phyloP scores from a whole-genome alignment of 345 rosid species.

The Hibiscus trionum region DNA sequence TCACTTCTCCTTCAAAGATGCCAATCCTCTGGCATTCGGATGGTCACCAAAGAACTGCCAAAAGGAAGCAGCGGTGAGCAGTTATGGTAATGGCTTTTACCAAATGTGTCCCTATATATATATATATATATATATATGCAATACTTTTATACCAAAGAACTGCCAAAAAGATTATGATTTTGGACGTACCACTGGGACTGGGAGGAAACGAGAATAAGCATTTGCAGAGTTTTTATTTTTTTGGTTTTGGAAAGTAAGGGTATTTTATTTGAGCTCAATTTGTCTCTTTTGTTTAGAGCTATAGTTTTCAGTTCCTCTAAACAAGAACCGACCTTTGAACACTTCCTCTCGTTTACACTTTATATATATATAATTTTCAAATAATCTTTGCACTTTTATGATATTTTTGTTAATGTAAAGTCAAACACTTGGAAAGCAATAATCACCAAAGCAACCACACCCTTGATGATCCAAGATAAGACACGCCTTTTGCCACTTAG shows the following conservation, averaged over 20 bases:
- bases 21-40: slow-evolving; percentile 5
- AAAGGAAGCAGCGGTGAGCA: not conserved
- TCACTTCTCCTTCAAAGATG: slow-evolving; percentile 9
- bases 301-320: slow-evolving; percentile 2
- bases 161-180: not conserved
- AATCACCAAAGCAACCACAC: not conserved
- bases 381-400: slow-evolving; percentile 1
- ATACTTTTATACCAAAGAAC: too few relatives aligned
- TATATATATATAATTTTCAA: not conserved
- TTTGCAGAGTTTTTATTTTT: too few relatives aligned
- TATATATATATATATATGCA: not conserved
- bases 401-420: not conserved
- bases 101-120: not conserved
- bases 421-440: not conserved
- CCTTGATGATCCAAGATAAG: slow-evolving; percentile 1
- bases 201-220: not conserved
- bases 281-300: not conserved
- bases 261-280: too few relatives aligned
- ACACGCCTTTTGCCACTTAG: slow-evolving; percentile 8
- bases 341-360: not conserved
- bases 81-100: not conserved
- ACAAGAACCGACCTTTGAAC: not conserved
- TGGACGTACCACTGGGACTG: not conserved
- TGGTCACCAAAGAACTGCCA: not conserved
- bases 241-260: too few relatives aligned